A percentile compares a stretch with the other conserved stretches of the same genome.
Conservation (phyloP, 2,329 filamentous ascomycete species). For the Plectosphaerella sp. region DNA sequence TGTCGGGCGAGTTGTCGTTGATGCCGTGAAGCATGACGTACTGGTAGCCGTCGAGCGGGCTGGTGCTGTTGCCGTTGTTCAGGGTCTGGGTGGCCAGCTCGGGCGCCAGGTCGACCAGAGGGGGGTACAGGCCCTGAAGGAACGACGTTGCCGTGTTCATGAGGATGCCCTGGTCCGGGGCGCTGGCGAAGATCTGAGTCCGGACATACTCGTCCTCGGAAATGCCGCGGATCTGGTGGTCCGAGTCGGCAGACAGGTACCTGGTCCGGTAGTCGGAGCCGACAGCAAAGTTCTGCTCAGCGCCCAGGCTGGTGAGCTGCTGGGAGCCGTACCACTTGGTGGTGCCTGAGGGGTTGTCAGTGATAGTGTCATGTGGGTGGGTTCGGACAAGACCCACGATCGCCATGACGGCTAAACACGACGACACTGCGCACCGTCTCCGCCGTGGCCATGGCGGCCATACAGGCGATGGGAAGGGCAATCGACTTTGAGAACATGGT, state of each 20-base stretch:
- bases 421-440: constrained; percentile 27
- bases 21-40: constrained; percentile 25
- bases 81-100: constrained; percentile 21
- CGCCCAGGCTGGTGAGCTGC: constrained; percentile 26
- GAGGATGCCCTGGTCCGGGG: constrained; percentile 26
- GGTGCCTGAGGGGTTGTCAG: constrained; percentile 16
- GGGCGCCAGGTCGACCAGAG: constrained; percentile 18
- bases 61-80: constrained; percentile 23
- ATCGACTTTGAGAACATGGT: background rate
- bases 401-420: constrained; percentile 27
- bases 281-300: constrained; percentile 23
- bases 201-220: constrained; percentile 24
- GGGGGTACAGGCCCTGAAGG: constrained; percentile 29
- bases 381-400: constrained; percentile 17
- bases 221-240: constrained; percentile 23
- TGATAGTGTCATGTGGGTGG: background rate
- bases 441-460: constrained; percentile 16
- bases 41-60: constrained; percentile 27
- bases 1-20: constrained; percentile 24
- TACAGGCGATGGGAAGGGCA: background rate
- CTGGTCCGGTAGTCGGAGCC: constrained; percentile 16
- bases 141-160: constrained; percentile 28
- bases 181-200: constrained; percentile 25
- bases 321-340: constrained; percentile 28
- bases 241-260: constrained; percentile 18